A percentile compares a stretch with the other conserved stretches of the same genome.
Conservation (phyloP, 345 rosid genomes). For the Salix caprea region DNA sequence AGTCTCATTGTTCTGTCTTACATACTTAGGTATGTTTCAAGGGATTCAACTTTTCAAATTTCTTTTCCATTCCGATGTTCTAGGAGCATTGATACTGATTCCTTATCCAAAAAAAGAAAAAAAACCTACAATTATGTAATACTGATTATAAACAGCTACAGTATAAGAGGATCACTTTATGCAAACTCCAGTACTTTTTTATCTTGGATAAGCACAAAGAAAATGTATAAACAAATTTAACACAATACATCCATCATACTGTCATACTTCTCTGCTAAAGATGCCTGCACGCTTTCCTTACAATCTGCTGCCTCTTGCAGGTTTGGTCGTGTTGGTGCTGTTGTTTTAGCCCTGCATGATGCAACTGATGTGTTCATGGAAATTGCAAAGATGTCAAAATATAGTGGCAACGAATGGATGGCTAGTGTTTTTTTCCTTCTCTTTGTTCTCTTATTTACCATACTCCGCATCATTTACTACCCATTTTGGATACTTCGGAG, state of each 20-base stretch:
- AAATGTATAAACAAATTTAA: too few relatives aligned
- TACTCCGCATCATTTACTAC: conserved; percentile 54
- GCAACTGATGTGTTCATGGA: conserved; percentile 73
- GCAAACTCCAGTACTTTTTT: neutral
- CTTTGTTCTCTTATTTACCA: conserved; percentile 51
- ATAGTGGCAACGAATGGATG: conserved; percentile 55
- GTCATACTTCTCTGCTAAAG: neutral
- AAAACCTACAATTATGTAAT: too few relatives aligned
- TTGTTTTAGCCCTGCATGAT: conserved; percentile 68
- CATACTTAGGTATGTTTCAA: conserved; percentile 47
- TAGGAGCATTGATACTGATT: neutral
- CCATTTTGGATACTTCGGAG: conserved; percentile 79
- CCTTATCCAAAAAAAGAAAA: too few relatives aligned
- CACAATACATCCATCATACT: too few relatives aligned
- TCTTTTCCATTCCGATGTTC: neutral
- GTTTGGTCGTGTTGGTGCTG: conserved; percentile 69
- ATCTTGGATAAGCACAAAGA: too few relatives aligned
- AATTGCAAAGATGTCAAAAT: conserved; percentile 79
- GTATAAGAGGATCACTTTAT: neutral
- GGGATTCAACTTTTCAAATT: neutral
- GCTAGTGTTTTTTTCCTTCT: conserved; percentile 47
- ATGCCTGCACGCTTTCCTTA: conserved; percentile 1
- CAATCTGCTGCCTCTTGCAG: conserved; percentile 27
- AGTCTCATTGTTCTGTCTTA: conserved; percentile 60
- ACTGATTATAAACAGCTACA: neutral